Conservation (phyloP, 192 early-diverging fungal genomes). For the Lunasporangiospora selenospora region DNA sequence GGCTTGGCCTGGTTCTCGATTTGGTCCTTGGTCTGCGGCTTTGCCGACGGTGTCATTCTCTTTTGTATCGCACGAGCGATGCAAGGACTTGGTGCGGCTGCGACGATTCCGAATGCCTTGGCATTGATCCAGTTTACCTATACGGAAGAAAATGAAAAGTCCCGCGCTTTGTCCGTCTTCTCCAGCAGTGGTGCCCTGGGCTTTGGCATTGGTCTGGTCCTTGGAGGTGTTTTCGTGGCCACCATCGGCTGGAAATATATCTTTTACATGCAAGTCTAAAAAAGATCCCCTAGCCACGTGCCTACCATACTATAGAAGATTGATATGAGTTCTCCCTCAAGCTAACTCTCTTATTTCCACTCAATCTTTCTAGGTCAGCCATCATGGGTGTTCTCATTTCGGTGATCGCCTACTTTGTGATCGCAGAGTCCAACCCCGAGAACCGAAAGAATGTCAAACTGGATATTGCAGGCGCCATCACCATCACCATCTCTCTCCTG, state of each 20-base stretch:
- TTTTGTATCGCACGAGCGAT: slow-evolving; percentile 41
- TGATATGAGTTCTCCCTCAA: too few relatives aligned
- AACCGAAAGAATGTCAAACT: slow-evolving; percentile 36
- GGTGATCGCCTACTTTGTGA: slow-evolving; percentile 40
- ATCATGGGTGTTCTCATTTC: slow-evolving; percentile 44
- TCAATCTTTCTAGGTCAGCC: slow-evolving; percentile 20
- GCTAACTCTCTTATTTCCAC: neutral
- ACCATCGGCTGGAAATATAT: slow-evolving; percentile 53
- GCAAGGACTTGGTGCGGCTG: slow-evolving; percentile 47
- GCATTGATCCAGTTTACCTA: slow-evolving; percentile 47
- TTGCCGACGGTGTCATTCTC: slow-evolving; percentile 25
- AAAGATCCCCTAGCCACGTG: too few relatives aligned
- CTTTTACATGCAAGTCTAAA: slow-evolving; percentile 46
- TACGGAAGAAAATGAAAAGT: slow-evolving; percentile 39
- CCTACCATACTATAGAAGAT: too few relatives aligned
- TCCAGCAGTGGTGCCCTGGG: slow-evolving; percentile 45
- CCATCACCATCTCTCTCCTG: slow-evolving; percentile 38
- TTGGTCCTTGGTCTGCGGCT: slow-evolving; percentile 49
- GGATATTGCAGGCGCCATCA: slow-evolving; percentile 37
- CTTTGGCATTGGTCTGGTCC: slow-evolving; percentile 42
- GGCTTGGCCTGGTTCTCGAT: slow-evolving; percentile 48
- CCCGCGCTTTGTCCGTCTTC: slow-evolving; percentile 32
- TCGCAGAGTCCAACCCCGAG: slow-evolving; percentile 33
- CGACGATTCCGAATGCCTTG: slow-evolving; percentile 48
- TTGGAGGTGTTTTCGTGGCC: slow-evolving; percentile 46